Base-by-base conservation (phyloP, 2,329 filamentous ascomycete species). In the Metarhizium album region DNA sequence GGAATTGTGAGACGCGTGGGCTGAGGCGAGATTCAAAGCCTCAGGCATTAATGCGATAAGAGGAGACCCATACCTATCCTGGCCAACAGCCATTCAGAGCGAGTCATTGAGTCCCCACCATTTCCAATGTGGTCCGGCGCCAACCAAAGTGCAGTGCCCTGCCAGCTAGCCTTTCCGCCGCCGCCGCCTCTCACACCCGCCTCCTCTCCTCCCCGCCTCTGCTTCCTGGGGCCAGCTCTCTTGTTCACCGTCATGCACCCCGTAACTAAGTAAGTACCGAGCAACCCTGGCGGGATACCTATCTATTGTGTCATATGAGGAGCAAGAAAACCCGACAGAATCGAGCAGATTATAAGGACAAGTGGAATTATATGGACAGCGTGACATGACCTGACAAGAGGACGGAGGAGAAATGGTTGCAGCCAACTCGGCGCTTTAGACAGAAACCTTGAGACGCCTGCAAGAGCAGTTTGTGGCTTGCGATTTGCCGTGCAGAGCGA, bases 31-130 rank as follows among this genome's bases (percentile, higher is more conserved):
- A 16, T 4, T 33, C 3, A 6, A 9, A 5, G 33, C 48, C 49
- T 51, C 43, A 51, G 49, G 45, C 49, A 51, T n/a, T 11, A 27
- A 22, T 4, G 3, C 24, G 37, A 51, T 43, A 47, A 43, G 47
- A 33, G 7, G 22, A 24, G 20, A 22, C 3, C 18, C 47, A 35
- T 3, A 31, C 29, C 1, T 7, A 9, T 6, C 40, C 9, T 35
- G 4, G 11, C 33, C 33, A 35, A 22, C 38, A 27, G 9, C 47
- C 27, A 49, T 20, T 49, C 29, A 49, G 13, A 35, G n/a, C 31
- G 27, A 35, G 38, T 29, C 27, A 35, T 4, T 3, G n/a, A 4
- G 4, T 47, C 51, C 47, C 43, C 29, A n/a, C n/a, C 14, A 43
- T 47, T 16, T 4, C 24, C 2, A 29, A 3, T 7, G 4, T 3